These are phyloP conservation scores for Brassica incana DNA, from an alignment of 345 rosid genomes.

Conservation along the genomic window DNA sequence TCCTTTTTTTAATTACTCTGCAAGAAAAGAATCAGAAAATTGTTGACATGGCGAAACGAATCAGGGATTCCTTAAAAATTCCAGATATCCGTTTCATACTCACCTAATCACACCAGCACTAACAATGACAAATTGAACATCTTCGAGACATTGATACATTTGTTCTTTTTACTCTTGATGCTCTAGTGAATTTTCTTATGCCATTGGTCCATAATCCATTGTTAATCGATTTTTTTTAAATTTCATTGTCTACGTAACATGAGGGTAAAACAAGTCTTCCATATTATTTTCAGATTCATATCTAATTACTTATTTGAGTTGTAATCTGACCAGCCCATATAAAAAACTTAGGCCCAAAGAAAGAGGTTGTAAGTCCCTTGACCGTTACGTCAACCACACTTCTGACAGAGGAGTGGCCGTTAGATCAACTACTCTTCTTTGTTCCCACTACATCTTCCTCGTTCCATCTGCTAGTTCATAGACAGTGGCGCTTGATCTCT, in stretches of 20 bases:
- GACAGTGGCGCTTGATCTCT: neutral
- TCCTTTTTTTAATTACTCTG: too few relatives aligned
- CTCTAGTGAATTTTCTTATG: neutral
- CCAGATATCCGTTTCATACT: too few relatives aligned
- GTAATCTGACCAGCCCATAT: neutral
- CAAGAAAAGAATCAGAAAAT: too few relatives aligned
- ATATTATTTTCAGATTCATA: neutral
- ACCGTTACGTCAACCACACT: neutral
- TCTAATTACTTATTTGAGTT: neutral
- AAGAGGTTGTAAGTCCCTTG: neutral
- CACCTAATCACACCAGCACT: neutral
- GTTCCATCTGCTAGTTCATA: slow-evolving; percentile 13
- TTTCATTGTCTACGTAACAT: neutral
- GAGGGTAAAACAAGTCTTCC: neutral
- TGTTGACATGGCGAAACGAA: too few relatives aligned
- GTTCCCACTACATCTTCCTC: neutral
- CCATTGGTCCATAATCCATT: neutral
- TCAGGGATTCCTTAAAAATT: too few relatives aligned
- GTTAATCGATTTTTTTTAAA: neutral
- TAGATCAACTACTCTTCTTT: slow-evolving; percentile 23
- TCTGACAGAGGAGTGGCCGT: slow-evolving; percentile 41
- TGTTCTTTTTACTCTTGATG: neutral
- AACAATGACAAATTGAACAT: neutral
- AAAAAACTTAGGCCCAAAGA: slow-evolving; percentile 2
- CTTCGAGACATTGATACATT: neutral